phyloP scores from a whole-genome alignment of 345 rosid species.

The Aurinia saxatilis region DNA sequence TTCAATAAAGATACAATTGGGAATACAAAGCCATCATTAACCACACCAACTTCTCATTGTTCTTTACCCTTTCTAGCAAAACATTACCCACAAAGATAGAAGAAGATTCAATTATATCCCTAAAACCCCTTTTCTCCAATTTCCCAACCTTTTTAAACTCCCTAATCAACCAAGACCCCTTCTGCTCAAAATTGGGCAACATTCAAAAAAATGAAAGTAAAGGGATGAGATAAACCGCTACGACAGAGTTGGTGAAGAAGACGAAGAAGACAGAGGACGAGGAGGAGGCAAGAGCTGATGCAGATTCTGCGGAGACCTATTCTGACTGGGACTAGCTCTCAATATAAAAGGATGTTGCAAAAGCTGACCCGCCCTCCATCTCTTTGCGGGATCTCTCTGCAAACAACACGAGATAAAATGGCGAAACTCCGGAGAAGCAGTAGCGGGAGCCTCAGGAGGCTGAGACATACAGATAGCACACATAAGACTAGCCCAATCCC shows the following conservation, averaged over 20 bases:
- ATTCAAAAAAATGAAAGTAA: not conserved
- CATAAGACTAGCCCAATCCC: conserved; percentile 94
- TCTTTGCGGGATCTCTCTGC: conserved; percentile 73
- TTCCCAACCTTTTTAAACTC: conserved; percentile 1
- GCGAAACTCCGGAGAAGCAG: conserved; percentile 65
- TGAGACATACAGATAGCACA: conserved; percentile 77
- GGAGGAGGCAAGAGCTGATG: conserved; percentile 80
- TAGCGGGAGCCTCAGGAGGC: conserved; percentile 78
- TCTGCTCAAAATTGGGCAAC: conserved; percentile 19
- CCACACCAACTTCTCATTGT: conserved; percentile 13
- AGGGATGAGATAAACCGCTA: not conserved
- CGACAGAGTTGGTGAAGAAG: no score
- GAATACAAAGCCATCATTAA: conserved; percentile 3
- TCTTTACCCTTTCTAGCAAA: conserved; percentile 9
- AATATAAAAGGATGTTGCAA: conserved; percentile 73
- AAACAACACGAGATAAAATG: conserved; percentile 66
- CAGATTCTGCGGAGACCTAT: conserved; percentile 39
- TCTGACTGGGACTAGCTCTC: no score
- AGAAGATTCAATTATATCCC: conserved; percentile 9
- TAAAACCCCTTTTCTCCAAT: not conserved
- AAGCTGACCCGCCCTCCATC: conserved; percentile 64
- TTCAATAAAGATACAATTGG: conserved; percentile 10
- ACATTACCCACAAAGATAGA: not conserved
- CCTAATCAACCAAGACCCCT: conserved; percentile 2
- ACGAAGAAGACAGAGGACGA: conserved; percentile 27